phyloP scores from a whole-genome alignment of 2,329 filamentous ascomycete genomes.

The Uncinocarpus reesii region DNA sequence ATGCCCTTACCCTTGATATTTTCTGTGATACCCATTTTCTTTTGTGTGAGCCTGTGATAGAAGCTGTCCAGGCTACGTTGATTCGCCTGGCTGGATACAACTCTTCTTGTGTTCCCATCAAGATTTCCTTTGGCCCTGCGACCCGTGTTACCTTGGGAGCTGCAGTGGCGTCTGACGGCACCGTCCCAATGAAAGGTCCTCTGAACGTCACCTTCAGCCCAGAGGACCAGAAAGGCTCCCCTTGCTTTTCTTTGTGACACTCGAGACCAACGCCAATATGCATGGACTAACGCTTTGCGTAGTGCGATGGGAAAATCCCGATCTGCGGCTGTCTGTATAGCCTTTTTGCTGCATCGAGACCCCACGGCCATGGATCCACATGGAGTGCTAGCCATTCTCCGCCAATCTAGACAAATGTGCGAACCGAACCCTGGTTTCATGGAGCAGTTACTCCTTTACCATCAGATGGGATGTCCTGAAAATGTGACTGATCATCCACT shows the following conservation, averaged over 20 bases:
- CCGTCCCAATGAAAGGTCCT: not conserved
- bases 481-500: constrained; percentile 57
- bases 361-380: constrained; percentile 49
- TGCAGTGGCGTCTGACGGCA: not conserved
- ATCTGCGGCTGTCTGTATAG: constrained; percentile 72
- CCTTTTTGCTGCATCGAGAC: constrained; percentile 61
- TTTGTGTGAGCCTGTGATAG: not conserved
- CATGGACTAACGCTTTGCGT: constrained; percentile 16
- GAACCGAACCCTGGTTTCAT: constrained; percentile 91
- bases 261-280: not conserved
- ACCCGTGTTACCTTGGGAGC: constrained; percentile 1
- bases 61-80: not conserved
- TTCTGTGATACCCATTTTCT: constrained; percentile 7
- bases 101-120: not conserved
- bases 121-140: not conserved
- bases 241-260: not conserved
- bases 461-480: constrained; percentile 70
- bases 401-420: constrained; percentile 61
- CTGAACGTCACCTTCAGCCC: not conserved
- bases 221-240: not conserved
- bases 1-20: not conserved
- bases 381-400: constrained; percentile 61
- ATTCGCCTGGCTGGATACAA: constrained; percentile 1
- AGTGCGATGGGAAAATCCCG: constrained; percentile 96
- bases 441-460: constrained; percentile 75